Percentiles rank a stretch among this genome's conserved stretches.
Conservation (phyloP, 208 protist genomes). For the Tritrichomonas musculus region DNA sequence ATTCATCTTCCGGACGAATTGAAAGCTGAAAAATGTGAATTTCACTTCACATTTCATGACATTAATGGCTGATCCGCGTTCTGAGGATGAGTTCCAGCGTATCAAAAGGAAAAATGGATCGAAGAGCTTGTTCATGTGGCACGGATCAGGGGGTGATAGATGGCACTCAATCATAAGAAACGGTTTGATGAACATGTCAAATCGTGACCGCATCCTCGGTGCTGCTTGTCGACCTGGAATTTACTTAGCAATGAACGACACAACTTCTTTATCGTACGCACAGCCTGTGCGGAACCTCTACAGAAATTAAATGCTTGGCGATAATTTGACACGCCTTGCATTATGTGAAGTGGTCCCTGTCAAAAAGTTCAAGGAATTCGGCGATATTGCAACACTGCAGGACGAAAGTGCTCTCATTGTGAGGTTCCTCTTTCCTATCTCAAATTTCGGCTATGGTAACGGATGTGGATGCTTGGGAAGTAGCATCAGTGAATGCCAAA, state of each 20-base stretch:
- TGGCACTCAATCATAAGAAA: not conserved
- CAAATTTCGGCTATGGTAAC: not conserved
- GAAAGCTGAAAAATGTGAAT: not conserved
- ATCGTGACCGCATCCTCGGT: not conserved
- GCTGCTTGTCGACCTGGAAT: not conserved
- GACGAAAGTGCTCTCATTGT: not conserved
- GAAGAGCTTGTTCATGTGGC: not conserved
- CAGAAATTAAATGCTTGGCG: not conserved
- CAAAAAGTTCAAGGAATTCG: not conserved
- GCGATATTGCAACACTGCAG: not conserved
- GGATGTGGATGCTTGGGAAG: not conserved
- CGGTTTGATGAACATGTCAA: not conserved
- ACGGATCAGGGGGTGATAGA: not conserved
- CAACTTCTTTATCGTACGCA: not conserved
- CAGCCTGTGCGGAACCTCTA: not conserved
- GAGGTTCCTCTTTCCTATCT: not conserved
- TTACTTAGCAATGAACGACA: not conserved
- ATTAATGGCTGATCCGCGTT: not conserved
- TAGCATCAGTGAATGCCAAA: too few species aligned
- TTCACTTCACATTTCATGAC: not conserved
- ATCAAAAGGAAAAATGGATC: not conserved
- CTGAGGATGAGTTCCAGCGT: not conserved
- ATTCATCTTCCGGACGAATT: not conserved
- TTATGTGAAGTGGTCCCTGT: not conserved
- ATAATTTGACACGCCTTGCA: not conserved